These are phyloP conservation scores for Syzygium syzygioides DNA, from an alignment of 441 rosid species.

Conservation along the genomic window DNA sequence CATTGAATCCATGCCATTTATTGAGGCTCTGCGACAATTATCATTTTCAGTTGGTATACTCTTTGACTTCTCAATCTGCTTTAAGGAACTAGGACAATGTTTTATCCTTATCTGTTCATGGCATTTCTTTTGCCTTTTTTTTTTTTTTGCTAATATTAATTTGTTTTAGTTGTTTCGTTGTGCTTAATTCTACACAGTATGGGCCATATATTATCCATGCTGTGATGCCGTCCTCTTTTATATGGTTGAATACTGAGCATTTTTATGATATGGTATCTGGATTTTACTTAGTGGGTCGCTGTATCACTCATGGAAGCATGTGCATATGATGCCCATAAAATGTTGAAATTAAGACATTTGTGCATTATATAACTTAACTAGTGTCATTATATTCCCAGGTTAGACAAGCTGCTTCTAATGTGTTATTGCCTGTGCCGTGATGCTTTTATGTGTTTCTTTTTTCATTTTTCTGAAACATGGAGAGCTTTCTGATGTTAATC, in stretches of 20 bases:
- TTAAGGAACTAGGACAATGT: not conserved
- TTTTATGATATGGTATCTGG: not conserved
- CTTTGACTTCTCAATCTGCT: constrained; percentile 4
- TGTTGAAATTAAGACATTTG: not conserved
- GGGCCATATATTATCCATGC: not conserved
- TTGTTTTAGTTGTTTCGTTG: not conserved
- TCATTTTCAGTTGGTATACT: constrained; percentile 69
- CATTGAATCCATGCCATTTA: constrained; percentile 73
- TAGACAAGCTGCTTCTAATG: not conserved
- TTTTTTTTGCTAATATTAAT: not conserved
- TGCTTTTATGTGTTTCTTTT: not conserved
- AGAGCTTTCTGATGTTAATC: constrained; percentile 5
- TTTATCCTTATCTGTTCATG: not conserved
- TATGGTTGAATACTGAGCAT: not conserved
- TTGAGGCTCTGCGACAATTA: constrained; percentile 69
- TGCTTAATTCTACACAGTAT: not conserved
- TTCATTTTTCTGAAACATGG: not conserved
- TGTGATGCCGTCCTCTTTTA: not conserved
- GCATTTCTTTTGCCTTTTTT: not conserved
- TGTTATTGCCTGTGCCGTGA: not conserved
- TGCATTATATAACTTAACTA: not conserved
- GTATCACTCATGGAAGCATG: not conserved
- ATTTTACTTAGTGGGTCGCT: not conserved
- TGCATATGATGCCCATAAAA: not conserved
- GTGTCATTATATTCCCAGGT: not conserved